These are phyloP conservation scores for Daldinia caldariorum DNA, from an alignment of 495 filamentous ascomycete genomes.

Conservation along the genomic window DNA sequence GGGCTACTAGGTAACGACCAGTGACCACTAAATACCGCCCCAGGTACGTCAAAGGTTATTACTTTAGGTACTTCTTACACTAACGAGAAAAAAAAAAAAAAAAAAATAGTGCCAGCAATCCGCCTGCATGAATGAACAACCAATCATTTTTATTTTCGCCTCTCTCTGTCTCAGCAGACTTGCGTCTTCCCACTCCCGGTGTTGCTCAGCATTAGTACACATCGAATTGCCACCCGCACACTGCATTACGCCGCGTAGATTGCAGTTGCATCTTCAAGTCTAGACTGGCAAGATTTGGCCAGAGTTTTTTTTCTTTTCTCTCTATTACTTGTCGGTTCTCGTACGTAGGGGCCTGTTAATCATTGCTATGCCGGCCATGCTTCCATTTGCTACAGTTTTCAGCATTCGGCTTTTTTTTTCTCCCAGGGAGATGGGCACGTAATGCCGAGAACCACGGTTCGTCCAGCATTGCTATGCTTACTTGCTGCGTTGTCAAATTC, in stretches of 20 bases:
- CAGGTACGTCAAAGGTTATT: not conserved
- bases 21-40: not conserved
- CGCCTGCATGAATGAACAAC: conserved; percentile 25
- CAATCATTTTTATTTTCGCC: conserved; percentile 36
- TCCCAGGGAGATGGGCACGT: conserved; percentile 29
- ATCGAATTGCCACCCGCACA: conserved; percentile 37
- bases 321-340: conserved; percentile 1
- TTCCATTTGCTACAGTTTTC: not conserved
- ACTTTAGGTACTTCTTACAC: not conserved
- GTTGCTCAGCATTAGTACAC: conserved; percentile 30
- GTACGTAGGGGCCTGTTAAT: conserved; percentile 6
- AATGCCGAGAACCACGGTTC: conserved; percentile 37
- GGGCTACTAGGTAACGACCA: too few relatives aligned
- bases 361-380: too few relatives aligned
- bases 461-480: conserved; percentile 20
- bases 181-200: conserved; percentile 24
- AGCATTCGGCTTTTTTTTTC: not conserved
- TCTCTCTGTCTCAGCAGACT: conserved; percentile 12
- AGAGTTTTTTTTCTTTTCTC: not conserved
- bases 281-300: conserved; percentile 25
- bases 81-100: conserved; percentile 3
- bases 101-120: conserved; percentile 37
- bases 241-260: conserved; percentile 23
- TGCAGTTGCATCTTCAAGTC: conserved; percentile 30
- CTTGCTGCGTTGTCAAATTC: conserved; percentile 40